Conservation (phyloP, 768 basidiomycete genomes). For the Rhizopogon roseolus region DNA sequence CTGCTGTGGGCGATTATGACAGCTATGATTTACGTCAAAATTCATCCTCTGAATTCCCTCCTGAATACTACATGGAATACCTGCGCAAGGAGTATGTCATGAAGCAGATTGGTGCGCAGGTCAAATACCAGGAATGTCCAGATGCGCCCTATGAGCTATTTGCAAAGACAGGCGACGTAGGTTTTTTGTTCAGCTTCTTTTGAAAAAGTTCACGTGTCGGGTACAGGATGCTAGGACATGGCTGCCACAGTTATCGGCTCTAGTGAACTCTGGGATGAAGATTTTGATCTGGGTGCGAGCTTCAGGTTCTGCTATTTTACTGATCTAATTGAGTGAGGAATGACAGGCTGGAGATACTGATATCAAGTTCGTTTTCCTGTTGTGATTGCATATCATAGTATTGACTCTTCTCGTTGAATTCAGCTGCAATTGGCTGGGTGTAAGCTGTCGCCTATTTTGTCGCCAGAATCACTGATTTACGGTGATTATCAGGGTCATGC, state of each 20-base stretch:
- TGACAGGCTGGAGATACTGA: slow-evolving; percentile 23
- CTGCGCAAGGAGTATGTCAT: slow-evolving; percentile 32
- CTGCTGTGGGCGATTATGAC: slow-evolving; percentile 50
- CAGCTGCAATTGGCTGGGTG: slow-evolving; percentile 26
- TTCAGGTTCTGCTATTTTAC: no score
- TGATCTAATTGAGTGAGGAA: neutral
- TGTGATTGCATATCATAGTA: neutral
- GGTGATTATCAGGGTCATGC: slow-evolving; percentile 21
- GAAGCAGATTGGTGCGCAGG: slow-evolving; percentile 48
- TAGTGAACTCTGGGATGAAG: slow-evolving; percentile 33
- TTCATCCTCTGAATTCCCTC: slow-evolving; percentile 46
- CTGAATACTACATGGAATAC: slow-evolving; percentile 49
- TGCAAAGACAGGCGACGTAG: slow-evolving; percentile 50
- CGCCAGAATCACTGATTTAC: neutral
- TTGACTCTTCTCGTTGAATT: slow-evolving; percentile 4
- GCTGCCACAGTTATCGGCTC: slow-evolving; percentile 31
- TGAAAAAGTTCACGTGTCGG: neutral
- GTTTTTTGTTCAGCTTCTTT: slow-evolving; percentile 12
- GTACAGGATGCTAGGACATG: slow-evolving; percentile 31
- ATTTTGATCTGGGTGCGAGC: slow-evolving; percentile 35
- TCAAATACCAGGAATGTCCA: slow-evolving; percentile 45
- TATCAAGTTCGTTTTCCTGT: slow-evolving; percentile 15
- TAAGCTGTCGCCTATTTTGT: slow-evolving; percentile 17
- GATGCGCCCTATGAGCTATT: slow-evolving; percentile 39
- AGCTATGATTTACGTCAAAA: slow-evolving; percentile 56